A percentile compares a stretch with the other conserved stretches of the same genome.
Conservation (phyloP, 768 basidiomycete species). For the Amyloporia xantha region DNA sequence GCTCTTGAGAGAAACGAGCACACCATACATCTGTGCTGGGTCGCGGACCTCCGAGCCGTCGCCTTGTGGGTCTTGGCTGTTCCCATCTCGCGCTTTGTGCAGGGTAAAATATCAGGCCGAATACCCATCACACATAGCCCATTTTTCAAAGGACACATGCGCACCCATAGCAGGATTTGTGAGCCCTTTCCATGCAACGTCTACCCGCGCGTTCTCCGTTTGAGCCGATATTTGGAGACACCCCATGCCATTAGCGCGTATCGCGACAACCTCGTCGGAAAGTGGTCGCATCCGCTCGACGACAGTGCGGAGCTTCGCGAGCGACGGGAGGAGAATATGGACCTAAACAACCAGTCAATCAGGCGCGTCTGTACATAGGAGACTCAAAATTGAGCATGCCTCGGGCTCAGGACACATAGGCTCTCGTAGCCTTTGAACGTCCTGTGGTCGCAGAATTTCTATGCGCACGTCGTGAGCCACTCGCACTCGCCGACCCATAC, state of each 20-base stretch:
- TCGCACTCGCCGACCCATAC: conserved; percentile 55
- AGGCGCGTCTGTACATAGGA: not conserved
- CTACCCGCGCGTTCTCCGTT: conserved; percentile 69
- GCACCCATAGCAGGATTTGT: conserved; percentile 52
- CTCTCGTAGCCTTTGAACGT: conserved; percentile 66
- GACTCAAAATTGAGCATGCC: conserved; percentile 46
- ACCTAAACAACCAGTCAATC: conserved; percentile 36
- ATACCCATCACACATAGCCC: too few relatives aligned
- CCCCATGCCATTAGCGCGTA: conserved; percentile 65
- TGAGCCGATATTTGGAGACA: conserved; percentile 47
- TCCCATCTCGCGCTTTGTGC: conserved; percentile 20
- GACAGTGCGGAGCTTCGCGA: conserved; percentile 71
- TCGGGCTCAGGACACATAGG: conserved; percentile 85
- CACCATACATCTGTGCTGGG: conserved; percentile 52
- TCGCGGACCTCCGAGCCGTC: conserved; percentile 37
- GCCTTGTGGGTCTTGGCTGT: conserved; percentile 18
- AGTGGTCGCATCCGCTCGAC: conserved; percentile 68
- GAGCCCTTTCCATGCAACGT: conserved; percentile 76
- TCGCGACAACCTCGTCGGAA: conserved; percentile 52
- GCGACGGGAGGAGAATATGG: conserved; percentile 69
- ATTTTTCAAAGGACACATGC: not conserved
- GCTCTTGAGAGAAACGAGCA: conserved; percentile 64
- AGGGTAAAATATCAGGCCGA: too few relatives aligned
- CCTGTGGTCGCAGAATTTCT: conserved; percentile 69
- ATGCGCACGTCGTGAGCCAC: conserved; percentile 80